Conservation (phyloP, 306 rosid species). For the Echinosophora koreensis region DNA sequence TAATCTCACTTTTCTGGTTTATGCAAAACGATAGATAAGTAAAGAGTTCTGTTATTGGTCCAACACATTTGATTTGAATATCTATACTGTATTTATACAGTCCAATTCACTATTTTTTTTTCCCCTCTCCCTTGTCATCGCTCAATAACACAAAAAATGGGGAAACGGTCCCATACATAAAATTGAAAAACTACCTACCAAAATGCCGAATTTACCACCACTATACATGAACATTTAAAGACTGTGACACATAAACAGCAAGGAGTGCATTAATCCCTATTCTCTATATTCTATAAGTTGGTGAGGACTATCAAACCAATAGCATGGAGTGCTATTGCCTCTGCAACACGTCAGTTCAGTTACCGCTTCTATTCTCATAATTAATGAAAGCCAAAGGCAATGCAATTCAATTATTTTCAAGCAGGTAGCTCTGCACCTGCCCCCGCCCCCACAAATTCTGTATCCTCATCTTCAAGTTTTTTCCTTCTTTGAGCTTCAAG, state of each 20-base stretch:
- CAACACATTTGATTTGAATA: no score
- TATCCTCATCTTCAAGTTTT: conserved; percentile 54
- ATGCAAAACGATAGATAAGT: not conserved
- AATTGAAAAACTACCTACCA: conserved; percentile 4
- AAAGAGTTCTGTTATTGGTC: no score
- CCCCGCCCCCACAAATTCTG: conserved; percentile 49
- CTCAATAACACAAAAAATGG: no score
- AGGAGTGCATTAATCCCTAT: conserved; percentile 1
- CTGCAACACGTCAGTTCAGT: conserved; percentile 38
- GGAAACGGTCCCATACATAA: not conserved
- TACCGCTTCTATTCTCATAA: conserved; percentile 28
- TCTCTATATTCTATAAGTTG: conserved; percentile 27
- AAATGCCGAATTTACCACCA: not conserved
- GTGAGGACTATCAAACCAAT: conserved; percentile 16
- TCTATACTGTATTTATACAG: no score
- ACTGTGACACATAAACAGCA: conserved; percentile 28
- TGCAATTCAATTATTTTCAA: conserved; percentile 48
- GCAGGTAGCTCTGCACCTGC: conserved; percentile 49
- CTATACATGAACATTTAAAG: conserved; percentile 22
- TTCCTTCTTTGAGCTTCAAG: conserved; percentile 71
- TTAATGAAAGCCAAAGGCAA: conserved; percentile 39
- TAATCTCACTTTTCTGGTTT: not conserved
- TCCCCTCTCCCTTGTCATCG: no score
- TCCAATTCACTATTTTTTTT: no score
- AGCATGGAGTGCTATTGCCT: conserved; percentile 27